These are phyloP conservation scores for Aspergillus japonicus DNA, from an alignment of 2,329 filamentous ascomycete genomes.

Conservation along the genomic window DNA sequence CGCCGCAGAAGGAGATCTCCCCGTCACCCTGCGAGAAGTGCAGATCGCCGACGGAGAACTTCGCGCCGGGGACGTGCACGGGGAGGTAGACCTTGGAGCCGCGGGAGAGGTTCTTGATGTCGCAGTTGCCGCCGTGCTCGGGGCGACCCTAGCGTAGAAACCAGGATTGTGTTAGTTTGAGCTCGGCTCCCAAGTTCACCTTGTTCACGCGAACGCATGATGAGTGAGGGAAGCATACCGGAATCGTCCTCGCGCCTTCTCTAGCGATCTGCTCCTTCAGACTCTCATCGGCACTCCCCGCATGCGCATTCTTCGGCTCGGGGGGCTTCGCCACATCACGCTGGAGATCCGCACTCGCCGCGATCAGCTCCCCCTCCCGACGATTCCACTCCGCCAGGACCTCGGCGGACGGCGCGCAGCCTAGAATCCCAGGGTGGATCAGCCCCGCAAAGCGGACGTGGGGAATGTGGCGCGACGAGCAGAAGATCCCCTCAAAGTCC, in stretches of 20 bases:
- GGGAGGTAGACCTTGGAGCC: slow-evolving; percentile 83
- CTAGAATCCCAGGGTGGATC: slow-evolving; percentile 88
- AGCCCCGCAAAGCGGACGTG: slow-evolving; percentile 84
- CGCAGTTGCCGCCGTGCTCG: slow-evolving; percentile 86
- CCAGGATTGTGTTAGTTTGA: background rate
- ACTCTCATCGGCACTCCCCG: slow-evolving; percentile 60
- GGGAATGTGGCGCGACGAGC: slow-evolving; percentile 81
- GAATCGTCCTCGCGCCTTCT: slow-evolving; percentile 83
- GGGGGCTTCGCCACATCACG: slow-evolving; percentile 77
- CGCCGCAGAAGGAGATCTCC: slow-evolving; percentile 84
- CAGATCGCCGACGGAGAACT: slow-evolving; percentile 85
- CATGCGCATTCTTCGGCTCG: slow-evolving; percentile 68
- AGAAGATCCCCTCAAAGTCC: slow-evolving; percentile 77
- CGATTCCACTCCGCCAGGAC: slow-evolving; percentile 79
- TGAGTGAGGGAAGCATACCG: slow-evolving; percentile 44
- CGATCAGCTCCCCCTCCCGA: slow-evolving; percentile 77
- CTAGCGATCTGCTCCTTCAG: slow-evolving; percentile 66
- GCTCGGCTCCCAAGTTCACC: background rate
- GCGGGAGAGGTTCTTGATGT: slow-evolving; percentile 81
- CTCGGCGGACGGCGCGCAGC: slow-evolving; percentile 78
- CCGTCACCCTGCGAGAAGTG: slow-evolving; percentile 88
- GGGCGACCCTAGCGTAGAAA: slow-evolving; percentile 58
- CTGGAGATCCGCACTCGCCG: slow-evolving; percentile 58
- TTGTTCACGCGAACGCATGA: no score
- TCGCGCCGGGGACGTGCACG: slow-evolving; percentile 80